Percentiles rank a stretch among this genome's conserved stretches.
These are phyloP conservation scores for Penicillium thymicola DNA, from an alignment of 2,329 filamentous ascomycete species.

Conservation along the genomic window DNA sequence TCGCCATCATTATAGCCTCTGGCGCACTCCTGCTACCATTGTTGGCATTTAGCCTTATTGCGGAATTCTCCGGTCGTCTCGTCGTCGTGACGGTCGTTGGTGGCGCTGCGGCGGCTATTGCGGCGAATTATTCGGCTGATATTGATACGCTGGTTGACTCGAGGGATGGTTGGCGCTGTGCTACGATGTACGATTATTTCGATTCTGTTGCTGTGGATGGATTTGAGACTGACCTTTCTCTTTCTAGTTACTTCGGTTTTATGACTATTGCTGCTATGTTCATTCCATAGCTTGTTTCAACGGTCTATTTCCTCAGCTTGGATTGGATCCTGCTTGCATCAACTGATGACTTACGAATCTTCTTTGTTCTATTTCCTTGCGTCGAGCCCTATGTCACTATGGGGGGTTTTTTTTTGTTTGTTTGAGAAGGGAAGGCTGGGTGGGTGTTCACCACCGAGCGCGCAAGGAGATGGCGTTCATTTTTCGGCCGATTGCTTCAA, in stretches of 20 bases:
- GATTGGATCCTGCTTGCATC: background rate
- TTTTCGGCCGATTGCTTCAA: background rate
- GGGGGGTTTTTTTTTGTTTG: background rate
- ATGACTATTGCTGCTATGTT: constrained; percentile 40
- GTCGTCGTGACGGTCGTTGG: constrained; percentile 55
- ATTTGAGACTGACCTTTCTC: background rate
- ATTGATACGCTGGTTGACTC: constrained; percentile 37
- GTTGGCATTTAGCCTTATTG: constrained; percentile 57
- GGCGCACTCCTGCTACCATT: constrained; percentile 56
- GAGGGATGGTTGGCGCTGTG: constrained; percentile 41
- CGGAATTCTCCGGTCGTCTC: constrained; percentile 56
- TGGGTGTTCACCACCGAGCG: background rate
- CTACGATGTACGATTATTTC: constrained; percentile 32
- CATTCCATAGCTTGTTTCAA: constrained; percentile 27
- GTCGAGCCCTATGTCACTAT: background rate
- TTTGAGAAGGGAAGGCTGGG: background rate
- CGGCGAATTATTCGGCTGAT: constrained; percentile 36
- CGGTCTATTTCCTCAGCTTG: background rate
- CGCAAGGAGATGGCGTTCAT: constrained; percentile 6
- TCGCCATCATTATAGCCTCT: constrained; percentile 48
- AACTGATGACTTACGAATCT: constrained; percentile 17
- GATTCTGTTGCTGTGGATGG: background rate
- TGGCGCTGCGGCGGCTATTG: constrained; percentile 43
- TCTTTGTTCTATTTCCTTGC: constrained; percentile 2
- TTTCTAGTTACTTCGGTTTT: constrained; percentile 38